Conservation (phyloP, 1,284 basidiomycete genomes). For the Apiotrichum gracile region DNA sequence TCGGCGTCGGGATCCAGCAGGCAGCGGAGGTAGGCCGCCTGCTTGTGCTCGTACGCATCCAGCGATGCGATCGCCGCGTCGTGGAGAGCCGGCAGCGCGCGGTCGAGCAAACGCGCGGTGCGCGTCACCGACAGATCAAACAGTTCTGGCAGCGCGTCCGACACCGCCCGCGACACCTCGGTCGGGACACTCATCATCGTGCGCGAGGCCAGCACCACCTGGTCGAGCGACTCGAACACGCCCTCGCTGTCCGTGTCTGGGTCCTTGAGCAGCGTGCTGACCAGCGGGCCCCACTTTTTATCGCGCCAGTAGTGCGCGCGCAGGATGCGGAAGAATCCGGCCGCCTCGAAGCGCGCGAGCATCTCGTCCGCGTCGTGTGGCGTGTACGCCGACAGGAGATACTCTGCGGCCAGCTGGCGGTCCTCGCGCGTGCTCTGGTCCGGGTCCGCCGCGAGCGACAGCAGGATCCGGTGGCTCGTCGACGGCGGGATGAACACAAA, state of each 20-base stretch:
- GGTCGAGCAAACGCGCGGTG: constrained; percentile 71
- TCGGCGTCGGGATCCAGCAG: constrained; percentile 61
- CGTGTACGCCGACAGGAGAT: constrained; percentile 84
- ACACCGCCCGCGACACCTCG: constrained; percentile 55
- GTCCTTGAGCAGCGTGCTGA: constrained; percentile 72
- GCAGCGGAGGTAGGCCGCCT: constrained; percentile 71
- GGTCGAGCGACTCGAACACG: constrained; percentile 60
- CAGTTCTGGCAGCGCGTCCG: constrained; percentile 59
- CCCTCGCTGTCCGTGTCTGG: constrained; percentile 56
- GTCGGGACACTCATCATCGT: background rate
- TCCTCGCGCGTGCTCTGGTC: constrained; percentile 78
- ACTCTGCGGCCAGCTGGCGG: constrained; percentile 90
- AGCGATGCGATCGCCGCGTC: constrained; percentile 43
- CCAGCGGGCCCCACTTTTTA: constrained; percentile 65
- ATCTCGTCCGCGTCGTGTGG: constrained; percentile 70
- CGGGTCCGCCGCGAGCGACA: constrained; percentile 66
- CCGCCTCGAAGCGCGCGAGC: constrained; percentile 65
- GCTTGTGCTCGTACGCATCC: constrained; percentile 51
- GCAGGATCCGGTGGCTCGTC: constrained; percentile 67
- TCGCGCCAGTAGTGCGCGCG: constrained; percentile 72
- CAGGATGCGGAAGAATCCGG: constrained; percentile 86
- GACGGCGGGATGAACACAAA: constrained; percentile 68
- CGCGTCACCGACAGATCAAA: constrained; percentile 58
- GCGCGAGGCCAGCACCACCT: constrained; percentile 49
- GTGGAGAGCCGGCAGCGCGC: constrained; percentile 61